Percentiles rank a stretch among this genome's conserved stretches.
Evolutionary conservation across 192 early-diverging fungal species (phyloP).

Genomic region (Kappamyces sp.): DNA sequence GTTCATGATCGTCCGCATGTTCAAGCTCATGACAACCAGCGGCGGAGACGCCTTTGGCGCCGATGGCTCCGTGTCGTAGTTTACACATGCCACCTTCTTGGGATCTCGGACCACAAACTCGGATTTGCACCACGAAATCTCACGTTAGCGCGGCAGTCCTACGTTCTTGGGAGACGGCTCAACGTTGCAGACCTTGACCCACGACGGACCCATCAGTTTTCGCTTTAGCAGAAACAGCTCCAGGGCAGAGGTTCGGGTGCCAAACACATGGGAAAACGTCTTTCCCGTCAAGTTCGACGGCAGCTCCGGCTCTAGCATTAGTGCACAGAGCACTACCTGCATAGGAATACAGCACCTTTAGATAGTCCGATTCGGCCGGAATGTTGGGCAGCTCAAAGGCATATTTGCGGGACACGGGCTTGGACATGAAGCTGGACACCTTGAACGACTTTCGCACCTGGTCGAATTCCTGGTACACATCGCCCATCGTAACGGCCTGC

Average conservation of each 20-base stretch:
- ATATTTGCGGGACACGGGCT: constrained; percentile 72
- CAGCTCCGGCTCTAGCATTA: constrained; percentile 47
- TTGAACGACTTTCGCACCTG: constrained; percentile 45
- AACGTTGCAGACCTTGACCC: constrained; percentile 70
- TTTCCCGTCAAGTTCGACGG: constrained; percentile 54
- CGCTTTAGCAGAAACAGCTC: constrained; percentile 93
- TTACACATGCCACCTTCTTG: constrained; percentile 62
- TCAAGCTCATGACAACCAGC: constrained; percentile 80
- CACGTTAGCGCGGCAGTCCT: constrained; percentile 12
- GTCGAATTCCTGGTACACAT: constrained; percentile 77
- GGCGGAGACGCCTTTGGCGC: constrained; percentile 57
- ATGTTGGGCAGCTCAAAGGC: constrained; percentile 85
- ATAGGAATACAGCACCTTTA: constrained; percentile 82
- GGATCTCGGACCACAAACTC: constrained; percentile 67
- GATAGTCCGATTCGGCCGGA: constrained; percentile 73
- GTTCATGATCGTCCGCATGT: constrained; percentile 78
- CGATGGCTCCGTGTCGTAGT: constrained; percentile 30
- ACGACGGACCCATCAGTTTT: constrained; percentile 93
- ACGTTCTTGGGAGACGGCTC: constrained; percentile 44
- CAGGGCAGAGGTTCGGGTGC: constrained; percentile 75
- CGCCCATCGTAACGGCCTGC: constrained; percentile 47
- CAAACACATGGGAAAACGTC: constrained; percentile 84
- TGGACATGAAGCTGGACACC: constrained; percentile 55
- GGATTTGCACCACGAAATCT: constrained; percentile 82
- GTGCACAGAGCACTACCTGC: constrained; percentile 19